These are phyloP conservation scores for Aspergillus conjunctus DNA, from an alignment of 495 filamentous ascomycete genomes.

Conservation along the genomic window DNA sequence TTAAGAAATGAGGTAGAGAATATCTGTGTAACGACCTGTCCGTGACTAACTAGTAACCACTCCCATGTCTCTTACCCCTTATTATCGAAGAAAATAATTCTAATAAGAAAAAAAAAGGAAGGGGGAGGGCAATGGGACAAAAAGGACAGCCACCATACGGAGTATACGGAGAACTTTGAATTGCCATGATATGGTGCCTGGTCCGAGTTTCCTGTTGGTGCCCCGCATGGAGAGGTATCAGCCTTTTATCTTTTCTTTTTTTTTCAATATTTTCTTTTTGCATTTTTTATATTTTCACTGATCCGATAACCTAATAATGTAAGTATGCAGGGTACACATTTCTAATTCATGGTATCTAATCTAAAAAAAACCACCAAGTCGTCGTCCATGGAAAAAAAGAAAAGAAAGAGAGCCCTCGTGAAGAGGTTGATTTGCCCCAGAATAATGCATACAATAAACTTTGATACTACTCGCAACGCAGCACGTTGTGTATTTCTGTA, in stretches of 20 bases:
- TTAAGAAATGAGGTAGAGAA: slow-evolving; percentile 13
- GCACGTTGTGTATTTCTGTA: neutral
- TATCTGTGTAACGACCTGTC: slow-evolving; percentile 4
- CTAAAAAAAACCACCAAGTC: slow-evolving; percentile 8
- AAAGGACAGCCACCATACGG: neutral
- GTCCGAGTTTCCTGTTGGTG: slow-evolving; percentile 11
- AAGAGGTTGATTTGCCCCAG: slow-evolving; percentile 6
- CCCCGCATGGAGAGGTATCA: slow-evolving; percentile 24
- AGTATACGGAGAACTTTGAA: neutral
- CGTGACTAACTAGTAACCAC: neutral
- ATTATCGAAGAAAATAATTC: neutral
- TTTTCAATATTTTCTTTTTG: neutral
- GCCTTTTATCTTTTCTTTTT: neutral
- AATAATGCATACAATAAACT: slow-evolving; percentile 12
- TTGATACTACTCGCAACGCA: slow-evolving; percentile 17
- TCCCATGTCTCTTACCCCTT: neutral
- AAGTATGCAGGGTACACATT: slow-evolving; percentile 22
- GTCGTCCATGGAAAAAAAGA: slow-evolving; percentile 6
- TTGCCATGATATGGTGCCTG: neutral
- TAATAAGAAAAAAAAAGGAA: neutral
- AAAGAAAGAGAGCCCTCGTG: slow-evolving; percentile 5
- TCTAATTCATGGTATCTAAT: slow-evolving; percentile 26
- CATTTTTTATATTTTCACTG: slow-evolving; percentile 8
- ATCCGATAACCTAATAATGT: slow-evolving; percentile 24
- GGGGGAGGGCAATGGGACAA: neutral